Percentiles rank a stretch among this genome's conserved stretches.
Conservation (phyloP, 306 rosid species). For the Comarum palustre region DNA sequence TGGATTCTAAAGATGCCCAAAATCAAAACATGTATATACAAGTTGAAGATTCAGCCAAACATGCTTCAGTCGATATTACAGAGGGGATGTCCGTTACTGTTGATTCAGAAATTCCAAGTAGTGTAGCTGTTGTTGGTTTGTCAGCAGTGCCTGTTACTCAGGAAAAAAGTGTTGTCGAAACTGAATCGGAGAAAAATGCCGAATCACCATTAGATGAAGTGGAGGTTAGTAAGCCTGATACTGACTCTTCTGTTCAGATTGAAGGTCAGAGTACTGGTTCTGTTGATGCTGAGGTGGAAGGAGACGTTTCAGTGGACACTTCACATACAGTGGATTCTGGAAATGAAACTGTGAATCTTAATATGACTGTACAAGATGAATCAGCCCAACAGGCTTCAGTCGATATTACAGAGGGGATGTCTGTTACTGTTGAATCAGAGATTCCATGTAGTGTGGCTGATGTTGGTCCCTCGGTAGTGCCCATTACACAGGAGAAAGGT, state of each 20-base stretch:
- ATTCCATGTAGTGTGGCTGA: constrained; percentile 22
- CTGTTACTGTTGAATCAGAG: constrained; percentile 28
- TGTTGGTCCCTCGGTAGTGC: constrained; percentile 31
- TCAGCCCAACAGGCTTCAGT: constrained; percentile 28
- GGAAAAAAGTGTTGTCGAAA: constrained; percentile 25
- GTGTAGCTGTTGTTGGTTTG: constrained; percentile 35
- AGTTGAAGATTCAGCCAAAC: constrained; percentile 20
- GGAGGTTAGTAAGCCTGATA: constrained; percentile 34
- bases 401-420: constrained; percentile 28
- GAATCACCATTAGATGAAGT: constrained; percentile 35
- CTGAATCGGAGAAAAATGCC: constrained; percentile 32
- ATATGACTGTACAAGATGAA: constrained; percentile 28
- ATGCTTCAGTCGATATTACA: constrained; percentile 32
- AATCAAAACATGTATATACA: constrained; percentile 30
- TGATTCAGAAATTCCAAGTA: constrained; percentile 23
- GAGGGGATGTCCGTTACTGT: constrained; percentile 23
- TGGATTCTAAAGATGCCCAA: constrained; percentile 32
- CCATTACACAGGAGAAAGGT: constrained; percentile 23
- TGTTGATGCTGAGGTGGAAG: constrained; percentile 28
- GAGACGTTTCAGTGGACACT: constrained; percentile 25
- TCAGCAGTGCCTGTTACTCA: constrained; percentile 18
- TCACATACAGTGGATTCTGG: constrained; percentile 37
- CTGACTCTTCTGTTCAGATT: constrained; percentile 29
- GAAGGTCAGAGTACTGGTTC: constrained; percentile 30
- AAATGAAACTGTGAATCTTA: constrained; percentile 30